These are phyloP conservation scores for Przewalskia tangutica DNA, from an alignment of 257 asterid species.

Conservation along the genomic window DNA sequence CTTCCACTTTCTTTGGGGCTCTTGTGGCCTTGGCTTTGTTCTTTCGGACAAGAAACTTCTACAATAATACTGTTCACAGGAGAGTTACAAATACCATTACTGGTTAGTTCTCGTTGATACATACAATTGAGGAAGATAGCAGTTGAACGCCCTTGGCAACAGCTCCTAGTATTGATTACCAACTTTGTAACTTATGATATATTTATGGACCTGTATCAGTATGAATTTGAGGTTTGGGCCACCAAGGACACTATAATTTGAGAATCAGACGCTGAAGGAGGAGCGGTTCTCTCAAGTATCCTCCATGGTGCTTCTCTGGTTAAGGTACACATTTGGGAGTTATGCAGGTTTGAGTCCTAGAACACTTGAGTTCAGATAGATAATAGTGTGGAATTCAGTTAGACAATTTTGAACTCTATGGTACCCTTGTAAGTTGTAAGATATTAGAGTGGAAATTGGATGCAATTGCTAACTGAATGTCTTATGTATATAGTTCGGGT, in stretches of 20 bases:
- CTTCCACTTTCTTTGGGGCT: slow-evolving; percentile 47
- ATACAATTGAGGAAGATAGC: neutral
- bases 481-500: neutral
- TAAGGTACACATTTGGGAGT: neutral
- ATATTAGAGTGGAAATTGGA: neutral
- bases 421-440: neutral
- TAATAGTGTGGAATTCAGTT: neutral
- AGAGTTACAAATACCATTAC: neutral
- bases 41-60: slow-evolving; percentile 56
- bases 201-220: neutral
- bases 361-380: neutral
- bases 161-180: neutral
- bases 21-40: slow-evolving; percentile 60
- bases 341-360: neutral
- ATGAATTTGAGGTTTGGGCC: neutral
- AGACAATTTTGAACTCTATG: neutral
- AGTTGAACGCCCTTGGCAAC: neutral
- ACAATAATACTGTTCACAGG: slow-evolving; percentile 23
- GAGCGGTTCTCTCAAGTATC: neutral
- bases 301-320: neutral
- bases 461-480: neutral
- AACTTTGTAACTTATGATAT: neutral
- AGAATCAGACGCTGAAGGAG: neutral
- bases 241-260: neutral
- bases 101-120: neutral